Evolutionary conservation across 2,329 filamentous ascomycete species (phyloP).

Genomic region (Fusarium sambucinum): DNA sequence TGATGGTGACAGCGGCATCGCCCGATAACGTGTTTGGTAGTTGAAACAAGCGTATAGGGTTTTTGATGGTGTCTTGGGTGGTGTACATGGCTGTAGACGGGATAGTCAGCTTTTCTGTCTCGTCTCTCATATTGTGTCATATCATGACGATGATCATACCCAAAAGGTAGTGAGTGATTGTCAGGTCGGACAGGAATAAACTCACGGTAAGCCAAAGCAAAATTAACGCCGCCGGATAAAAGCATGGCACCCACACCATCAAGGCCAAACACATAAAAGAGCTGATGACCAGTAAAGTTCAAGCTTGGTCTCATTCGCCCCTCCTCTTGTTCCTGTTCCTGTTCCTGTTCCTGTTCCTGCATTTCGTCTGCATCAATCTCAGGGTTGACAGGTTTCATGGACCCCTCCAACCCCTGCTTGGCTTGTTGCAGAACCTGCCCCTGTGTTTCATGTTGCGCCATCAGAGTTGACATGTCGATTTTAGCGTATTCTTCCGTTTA

Average conservation of each 20-base stretch:
- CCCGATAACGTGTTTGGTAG: constrained; percentile 64
- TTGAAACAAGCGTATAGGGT: constrained; percentile 61
- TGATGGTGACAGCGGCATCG: constrained; percentile 64
- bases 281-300: constrained; percentile 58
- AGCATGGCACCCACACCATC: constrained; percentile 61
- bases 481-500: constrained; percentile 7
- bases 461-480: constrained; percentile 21
- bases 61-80: constrained; percentile 50
- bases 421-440: constrained; percentile 32
- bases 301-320: constrained; percentile 55
- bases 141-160: neutral
- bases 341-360: constrained; percentile 15
- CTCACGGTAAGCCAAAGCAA: constrained; percentile 64
- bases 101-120: constrained; percentile 7
- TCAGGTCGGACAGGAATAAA: neutral
- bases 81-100: constrained; percentile 60
- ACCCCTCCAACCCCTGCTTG: constrained; percentile 24
- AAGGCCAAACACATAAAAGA: constrained; percentile 62
- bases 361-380: constrained; percentile 5
- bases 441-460: constrained; percentile 42
- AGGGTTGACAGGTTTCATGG: constrained; percentile 29
- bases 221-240: constrained; percentile 65
- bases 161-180: neutral
- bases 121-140: neutral
- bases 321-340: constrained; percentile 17